Conservation (phyloP, 2,329 filamentous ascomycete species). For the Fusarium anthophilum region DNA sequence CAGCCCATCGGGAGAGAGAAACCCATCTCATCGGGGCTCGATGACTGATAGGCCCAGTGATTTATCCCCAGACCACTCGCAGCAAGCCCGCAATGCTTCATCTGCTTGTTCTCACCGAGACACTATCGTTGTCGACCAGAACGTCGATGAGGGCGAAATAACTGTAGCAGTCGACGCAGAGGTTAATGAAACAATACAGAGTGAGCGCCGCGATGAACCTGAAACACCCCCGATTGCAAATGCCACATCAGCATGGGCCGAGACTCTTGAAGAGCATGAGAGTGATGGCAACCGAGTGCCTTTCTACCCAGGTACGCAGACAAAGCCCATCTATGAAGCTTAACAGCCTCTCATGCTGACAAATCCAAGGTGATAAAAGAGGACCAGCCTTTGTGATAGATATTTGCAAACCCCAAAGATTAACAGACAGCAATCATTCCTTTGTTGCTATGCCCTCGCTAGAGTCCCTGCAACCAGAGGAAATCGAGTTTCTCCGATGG, state of each 20-base stretch:
- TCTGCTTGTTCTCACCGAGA: background rate
- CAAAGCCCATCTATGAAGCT: accelerated
- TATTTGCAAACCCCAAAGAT: background rate
- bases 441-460: background rate
- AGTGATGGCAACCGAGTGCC: background rate
- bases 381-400: background rate
- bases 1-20: accelerated
- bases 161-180: background rate
- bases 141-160: background rate
- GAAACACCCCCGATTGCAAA: background rate
- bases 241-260: background rate
- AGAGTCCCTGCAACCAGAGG: background rate
- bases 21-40: no score
- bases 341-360: accelerated
- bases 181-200: background rate
- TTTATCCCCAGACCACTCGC: background rate
- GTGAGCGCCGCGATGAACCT: accelerated
- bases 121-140: background rate
- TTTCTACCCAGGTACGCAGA: background rate
- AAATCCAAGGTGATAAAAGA: background rate
- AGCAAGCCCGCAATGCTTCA: background rate
- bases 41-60: background rate
- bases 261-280: background rate
- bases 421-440: background rate
- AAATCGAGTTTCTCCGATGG: background rate